Evolutionary conservation across 1,139 yeast genomes (phyloP).

Genomic region (Hansenula anomala): DNA sequence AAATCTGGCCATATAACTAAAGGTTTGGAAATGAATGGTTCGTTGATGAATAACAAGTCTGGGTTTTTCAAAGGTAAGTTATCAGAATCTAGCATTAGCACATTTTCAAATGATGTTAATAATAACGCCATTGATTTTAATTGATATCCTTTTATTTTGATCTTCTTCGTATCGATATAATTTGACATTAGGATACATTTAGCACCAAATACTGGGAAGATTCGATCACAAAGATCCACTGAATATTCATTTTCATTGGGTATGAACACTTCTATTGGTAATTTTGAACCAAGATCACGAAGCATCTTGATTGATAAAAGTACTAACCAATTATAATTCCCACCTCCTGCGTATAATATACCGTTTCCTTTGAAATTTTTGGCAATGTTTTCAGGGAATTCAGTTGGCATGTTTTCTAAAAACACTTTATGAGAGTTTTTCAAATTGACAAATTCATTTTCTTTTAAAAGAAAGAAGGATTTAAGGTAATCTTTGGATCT

Average conservation of each 20-base stretch:
- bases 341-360: slow-evolving; percentile 79
- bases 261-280: slow-evolving; percentile 60
- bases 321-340: slow-evolving; percentile 68
- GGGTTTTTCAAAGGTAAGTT: slow-evolving; percentile 57
- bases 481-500: slow-evolving; percentile 19
- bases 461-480: slow-evolving; percentile 12
- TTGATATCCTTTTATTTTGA: slow-evolving; percentile 48
- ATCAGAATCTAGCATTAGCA: slow-evolving; percentile 70
- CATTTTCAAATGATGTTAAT: slow-evolving; percentile 66
- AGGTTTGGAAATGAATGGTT: slow-evolving; percentile 49
- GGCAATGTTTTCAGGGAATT: slow-evolving; percentile 14
- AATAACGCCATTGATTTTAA: slow-evolving; percentile 57
- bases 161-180: slow-evolving; percentile 28
- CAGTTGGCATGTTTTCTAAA: slow-evolving; percentile 14
- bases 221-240: slow-evolving; percentile 43
- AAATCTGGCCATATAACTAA: slow-evolving; percentile 77
- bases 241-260: slow-evolving; percentile 50
- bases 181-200: slow-evolving; percentile 46
- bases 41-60: slow-evolving; percentile 46
- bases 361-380: slow-evolving; percentile 50
- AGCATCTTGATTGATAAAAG: slow-evolving; percentile 59
- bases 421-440: slow-evolving; percentile 16
- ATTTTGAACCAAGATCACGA: slow-evolving; percentile 54
- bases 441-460: slow-evolving; percentile 10
- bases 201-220: slow-evolving; percentile 48